Conservation (phyloP, 2,329 filamentous ascomycete species). For the Botrytis deweyae region DNA sequence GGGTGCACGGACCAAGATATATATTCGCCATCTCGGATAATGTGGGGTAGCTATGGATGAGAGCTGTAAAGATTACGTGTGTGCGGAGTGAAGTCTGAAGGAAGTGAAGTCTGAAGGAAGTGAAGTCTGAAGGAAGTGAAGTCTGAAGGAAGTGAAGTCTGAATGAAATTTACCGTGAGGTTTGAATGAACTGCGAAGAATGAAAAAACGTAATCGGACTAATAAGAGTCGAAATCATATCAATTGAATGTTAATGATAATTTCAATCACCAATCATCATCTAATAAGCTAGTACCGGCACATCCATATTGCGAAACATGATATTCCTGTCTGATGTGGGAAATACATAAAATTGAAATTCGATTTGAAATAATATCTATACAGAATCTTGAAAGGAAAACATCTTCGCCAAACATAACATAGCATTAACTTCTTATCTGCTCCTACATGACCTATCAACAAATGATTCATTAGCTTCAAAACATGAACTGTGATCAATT, state of each 20-base stretch:
- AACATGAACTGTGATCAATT: too few relatives aligned
- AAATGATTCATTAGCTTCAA: not conserved
- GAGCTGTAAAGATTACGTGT: not conserved
- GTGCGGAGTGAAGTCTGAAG: not conserved
- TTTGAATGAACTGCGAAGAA: not conserved
- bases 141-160: not conserved
- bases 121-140: not conserved
- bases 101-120: not conserved
- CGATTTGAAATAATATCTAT: not conserved
- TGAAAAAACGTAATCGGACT: too few relatives aligned
- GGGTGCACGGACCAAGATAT: not conserved
- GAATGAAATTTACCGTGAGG: not conserved
- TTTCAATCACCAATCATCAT: not conserved
- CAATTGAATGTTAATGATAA: not conserved
- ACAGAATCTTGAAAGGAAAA: not conserved
- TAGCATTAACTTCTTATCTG: not conserved
- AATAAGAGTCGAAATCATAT: too few relatives aligned
- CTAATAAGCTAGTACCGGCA: not conserved
- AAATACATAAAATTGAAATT: not conserved
- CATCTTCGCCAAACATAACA: not conserved
- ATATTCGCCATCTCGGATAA: not conserved
- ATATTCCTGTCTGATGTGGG: not conserved
- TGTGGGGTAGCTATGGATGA: constrained; percentile 11
- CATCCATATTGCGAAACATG: not conserved
- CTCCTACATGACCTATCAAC: not conserved